Percentiles rank a stretch among this genome's conserved stretches.
Conservation (phyloP, 2,329 filamentous ascomycete species). For the Phialophora chinensis region DNA sequence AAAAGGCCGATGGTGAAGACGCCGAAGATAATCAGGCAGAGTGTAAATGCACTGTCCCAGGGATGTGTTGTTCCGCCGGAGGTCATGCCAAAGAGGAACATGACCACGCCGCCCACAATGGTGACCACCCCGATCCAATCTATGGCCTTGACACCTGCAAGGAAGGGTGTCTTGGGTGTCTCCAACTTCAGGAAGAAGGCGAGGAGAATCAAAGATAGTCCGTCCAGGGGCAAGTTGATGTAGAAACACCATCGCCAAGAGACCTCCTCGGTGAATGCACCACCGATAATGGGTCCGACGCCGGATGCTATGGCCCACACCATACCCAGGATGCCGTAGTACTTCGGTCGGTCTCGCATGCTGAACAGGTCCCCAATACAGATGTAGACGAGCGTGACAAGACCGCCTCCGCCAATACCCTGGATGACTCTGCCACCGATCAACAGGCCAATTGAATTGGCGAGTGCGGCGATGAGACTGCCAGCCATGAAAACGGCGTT, state of each 20-base stretch:
- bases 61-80: constrained; percentile 67
- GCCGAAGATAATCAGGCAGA: constrained; percentile 58
- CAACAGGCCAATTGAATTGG: constrained; percentile 66
- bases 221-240: constrained; percentile 68
- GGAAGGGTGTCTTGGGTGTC: constrained; percentile 64
- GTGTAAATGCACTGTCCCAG: constrained; percentile 58
- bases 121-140: constrained; percentile 68
- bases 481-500: constrained; percentile 68
- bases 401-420: constrained; percentile 67
- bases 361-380: constrained; percentile 68
- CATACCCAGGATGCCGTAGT: constrained; percentile 67
- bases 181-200: constrained; percentile 67
- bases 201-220: constrained; percentile 63
- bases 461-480: constrained; percentile 64
- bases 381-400: constrained; percentile 69
- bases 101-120: constrained; percentile 69
- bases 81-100: constrained; percentile 73
- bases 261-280: constrained; percentile 50
- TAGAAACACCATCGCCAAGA: constrained; percentile 57
- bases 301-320: constrained; percentile 67
- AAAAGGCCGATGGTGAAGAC: constrained; percentile 54
- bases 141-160: constrained; percentile 64
- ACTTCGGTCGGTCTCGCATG: constrained; percentile 63
- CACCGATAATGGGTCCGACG: constrained; percentile 57
- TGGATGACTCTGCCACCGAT: constrained; percentile 67